Conservation (phyloP, 2,329 filamentous ascomycete species). For the Penicillium psychrosexuale region DNA sequence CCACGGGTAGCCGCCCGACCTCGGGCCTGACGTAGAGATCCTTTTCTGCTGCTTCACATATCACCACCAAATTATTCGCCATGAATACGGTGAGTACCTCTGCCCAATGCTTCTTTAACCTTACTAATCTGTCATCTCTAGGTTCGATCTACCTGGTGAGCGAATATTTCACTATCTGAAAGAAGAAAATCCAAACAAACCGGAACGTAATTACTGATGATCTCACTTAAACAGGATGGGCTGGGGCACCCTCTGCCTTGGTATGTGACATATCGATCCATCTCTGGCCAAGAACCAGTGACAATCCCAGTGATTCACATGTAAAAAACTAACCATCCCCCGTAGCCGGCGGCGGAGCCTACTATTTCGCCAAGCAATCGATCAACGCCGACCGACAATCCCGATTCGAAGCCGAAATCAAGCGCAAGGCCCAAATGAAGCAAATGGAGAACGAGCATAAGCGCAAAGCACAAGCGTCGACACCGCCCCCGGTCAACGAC, state of each 20-base stretch:
- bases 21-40: conserved; percentile 21
- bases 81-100: conserved; percentile 54
- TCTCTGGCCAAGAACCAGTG: neutral
- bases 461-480: conserved; percentile 27
- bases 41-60: conserved; percentile 9
- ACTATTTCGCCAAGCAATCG: conserved; percentile 90
- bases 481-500: conserved; percentile 23
- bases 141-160: conserved; percentile 59
- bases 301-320: too few relatives aligned
- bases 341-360: conserved; percentile 81
- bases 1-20: conserved; percentile 1
- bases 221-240: conserved; percentile 64
- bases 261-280: conserved; percentile 51
- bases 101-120: neutral
- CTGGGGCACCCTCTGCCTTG: conserved; percentile 84
- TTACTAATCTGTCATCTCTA: conserved; percentile 28
- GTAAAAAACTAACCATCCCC: conserved; percentile 5
- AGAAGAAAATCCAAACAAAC: neutral
- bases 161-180: conserved; percentile 5
- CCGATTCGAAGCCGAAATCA: conserved; percentile 68
- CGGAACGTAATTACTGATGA: conserved; percentile 16
- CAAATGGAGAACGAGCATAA: conserved; percentile 37
- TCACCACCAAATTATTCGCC: conserved; percentile 11
- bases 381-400: conserved; percentile 86
- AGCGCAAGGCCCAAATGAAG: conserved; percentile 47